phyloP scores from a whole-genome alignment of 2,329 filamentous ascomycete genomes.

The Fusarium sp. region DNA sequence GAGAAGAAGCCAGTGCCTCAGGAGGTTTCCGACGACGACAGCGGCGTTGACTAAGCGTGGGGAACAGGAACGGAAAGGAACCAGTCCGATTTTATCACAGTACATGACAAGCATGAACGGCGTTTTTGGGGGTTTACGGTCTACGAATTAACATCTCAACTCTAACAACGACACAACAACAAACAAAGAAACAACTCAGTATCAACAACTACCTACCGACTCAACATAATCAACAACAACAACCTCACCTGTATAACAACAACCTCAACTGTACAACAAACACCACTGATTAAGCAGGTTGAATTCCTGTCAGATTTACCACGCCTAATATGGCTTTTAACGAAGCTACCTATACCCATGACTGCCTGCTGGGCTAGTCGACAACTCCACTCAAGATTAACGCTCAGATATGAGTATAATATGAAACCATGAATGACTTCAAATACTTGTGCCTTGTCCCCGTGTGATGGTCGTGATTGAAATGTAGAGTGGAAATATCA shows the following conservation, averaged over 20 bases:
- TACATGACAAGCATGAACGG: slow-evolving; percentile 5
- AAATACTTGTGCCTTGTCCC: not conserved
- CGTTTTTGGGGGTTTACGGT: slow-evolving; percentile 16
- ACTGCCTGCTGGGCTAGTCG: slow-evolving; percentile 13
- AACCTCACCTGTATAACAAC: not conserved
- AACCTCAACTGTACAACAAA: slow-evolving; percentile 12
- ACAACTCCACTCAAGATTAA: slow-evolving; percentile 26
- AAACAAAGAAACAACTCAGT: not conserved
- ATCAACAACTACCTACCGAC: too few species aligned
- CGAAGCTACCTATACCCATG: slow-evolving; percentile 28
- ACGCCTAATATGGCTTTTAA: slow-evolving; percentile 26
- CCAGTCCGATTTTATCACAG: slow-evolving; percentile 12
- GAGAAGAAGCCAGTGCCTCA: slow-evolving; percentile 16
- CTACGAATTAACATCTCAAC: not conserved
- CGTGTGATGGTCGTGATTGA: not conserved
- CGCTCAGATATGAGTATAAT: slow-evolving; percentile 31
- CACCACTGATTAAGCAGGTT: slow-evolving; percentile 5
- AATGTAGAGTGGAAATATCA: too few species aligned
- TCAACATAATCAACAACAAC: slow-evolving; percentile 1
- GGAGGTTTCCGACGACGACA: slow-evolving; percentile 1
- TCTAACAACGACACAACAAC: slow-evolving; percentile 5
- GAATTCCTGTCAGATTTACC: slow-evolving; percentile 1
- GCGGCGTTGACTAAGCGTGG: slow-evolving; percentile 23
- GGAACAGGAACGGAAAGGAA: slow-evolving; percentile 2
- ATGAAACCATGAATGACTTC: slow-evolving; percentile 24